phyloP scores from a whole-genome alignment of 2,329 filamentous ascomycete genomes.

The Pseudofabraea citricarpa region DNA sequence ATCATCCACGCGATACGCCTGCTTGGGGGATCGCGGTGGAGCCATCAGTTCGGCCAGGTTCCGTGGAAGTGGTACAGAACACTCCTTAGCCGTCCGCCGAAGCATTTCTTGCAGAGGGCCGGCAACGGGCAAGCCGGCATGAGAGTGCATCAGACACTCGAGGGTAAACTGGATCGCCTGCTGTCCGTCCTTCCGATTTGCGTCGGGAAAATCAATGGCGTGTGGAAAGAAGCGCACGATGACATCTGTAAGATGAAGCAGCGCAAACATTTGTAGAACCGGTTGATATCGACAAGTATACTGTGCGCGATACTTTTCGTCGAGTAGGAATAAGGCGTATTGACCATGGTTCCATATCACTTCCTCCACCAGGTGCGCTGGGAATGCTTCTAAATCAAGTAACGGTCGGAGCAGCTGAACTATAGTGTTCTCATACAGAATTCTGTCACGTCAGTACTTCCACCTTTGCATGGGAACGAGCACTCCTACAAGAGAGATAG shows the following conservation, averaged over 20 bases:
- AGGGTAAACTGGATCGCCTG: slow-evolving; percentile 24
- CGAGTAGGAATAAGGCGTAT: slow-evolving; percentile 25
- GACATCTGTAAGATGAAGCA: slow-evolving; percentile 26
- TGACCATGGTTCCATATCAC: slow-evolving; percentile 26
- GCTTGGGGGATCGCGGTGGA: slow-evolving; percentile 3
- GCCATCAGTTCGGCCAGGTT: slow-evolving; percentile 16
- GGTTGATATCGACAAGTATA: slow-evolving; percentile 28
- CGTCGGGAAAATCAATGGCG: slow-evolving; percentile 10
- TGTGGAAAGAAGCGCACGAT: slow-evolving; percentile 25
- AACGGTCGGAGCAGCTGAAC: slow-evolving; percentile 27
- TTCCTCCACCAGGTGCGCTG: slow-evolving; percentile 17
- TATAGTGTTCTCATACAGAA: slow-evolving; percentile 24
- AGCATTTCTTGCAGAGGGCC: slow-evolving; percentile 27
- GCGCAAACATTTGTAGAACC: slow-evolving; percentile 27
- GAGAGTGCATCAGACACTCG: slow-evolving; percentile 23
- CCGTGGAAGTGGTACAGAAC: slow-evolving; percentile 16
- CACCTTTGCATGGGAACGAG: not conserved
- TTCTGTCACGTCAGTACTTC: slow-evolving; percentile 19
- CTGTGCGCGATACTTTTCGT: slow-evolving; percentile 21
- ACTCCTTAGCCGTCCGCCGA: slow-evolving; percentile 19
- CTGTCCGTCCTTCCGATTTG: slow-evolving; percentile 16
- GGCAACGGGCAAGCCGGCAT: slow-evolving; percentile 24
- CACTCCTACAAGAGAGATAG: slow-evolving; percentile 28
- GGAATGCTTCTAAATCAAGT: slow-evolving; percentile 22
- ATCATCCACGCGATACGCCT: slow-evolving; percentile 23